A percentile compares a stretch with the other conserved stretches of the same genome.
Conservation (phyloP, 208 protist species). For the Trypanosoma theileri region DNA sequence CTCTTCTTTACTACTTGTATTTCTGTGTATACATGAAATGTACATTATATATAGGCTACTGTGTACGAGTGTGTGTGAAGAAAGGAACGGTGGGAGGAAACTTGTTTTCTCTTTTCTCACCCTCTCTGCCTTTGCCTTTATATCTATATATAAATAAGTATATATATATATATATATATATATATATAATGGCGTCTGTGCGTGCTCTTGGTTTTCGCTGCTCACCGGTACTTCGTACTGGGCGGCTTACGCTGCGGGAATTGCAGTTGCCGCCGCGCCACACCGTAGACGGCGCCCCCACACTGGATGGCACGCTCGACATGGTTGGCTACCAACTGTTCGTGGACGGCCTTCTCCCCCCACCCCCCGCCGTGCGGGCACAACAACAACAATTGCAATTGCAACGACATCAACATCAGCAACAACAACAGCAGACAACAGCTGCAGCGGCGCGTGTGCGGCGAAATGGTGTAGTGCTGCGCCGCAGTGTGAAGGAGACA, state of each 20-base stretch:
- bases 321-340: constrained; percentile 86
- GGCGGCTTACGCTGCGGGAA: constrained; percentile 77
- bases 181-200: no score
- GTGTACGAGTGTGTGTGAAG: not conserved
- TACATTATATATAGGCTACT: not conserved
- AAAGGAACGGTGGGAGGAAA: no score
- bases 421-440: constrained; percentile 51
- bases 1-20: no score
- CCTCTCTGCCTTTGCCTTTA: no score
- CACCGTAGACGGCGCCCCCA: constrained; percentile 65
- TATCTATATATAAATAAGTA: no score
- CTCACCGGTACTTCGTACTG: constrained; percentile 13
- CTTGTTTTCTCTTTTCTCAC: no score
- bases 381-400: constrained; percentile 15
- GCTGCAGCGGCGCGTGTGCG: constrained; percentile 53
- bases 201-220: not conserved
- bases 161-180: no score
- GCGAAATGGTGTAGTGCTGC: constrained; percentile 69
- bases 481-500: constrained; percentile 86
- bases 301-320: constrained; percentile 83
- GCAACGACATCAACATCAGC: constrained; percentile 24
- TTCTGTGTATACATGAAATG: constrained; percentile 5
- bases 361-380: constrained; percentile 27
- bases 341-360: constrained; percentile 74
- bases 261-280: constrained; percentile 55